Evolutionary conservation across 306 rosid genomes (phyloP).

Genomic region (Pyrus pyrifolia): DNA sequence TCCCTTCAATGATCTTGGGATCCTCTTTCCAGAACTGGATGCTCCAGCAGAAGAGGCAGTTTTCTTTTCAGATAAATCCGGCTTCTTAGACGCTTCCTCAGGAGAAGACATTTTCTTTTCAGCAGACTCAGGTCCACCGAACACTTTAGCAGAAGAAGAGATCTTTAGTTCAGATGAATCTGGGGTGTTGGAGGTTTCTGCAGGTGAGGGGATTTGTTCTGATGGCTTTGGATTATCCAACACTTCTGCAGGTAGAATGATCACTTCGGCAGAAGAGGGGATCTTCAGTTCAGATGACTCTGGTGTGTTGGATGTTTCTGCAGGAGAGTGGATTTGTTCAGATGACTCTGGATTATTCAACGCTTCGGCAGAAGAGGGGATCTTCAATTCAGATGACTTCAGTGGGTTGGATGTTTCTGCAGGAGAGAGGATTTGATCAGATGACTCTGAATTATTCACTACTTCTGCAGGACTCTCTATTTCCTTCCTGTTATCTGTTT

Average conservation of each 20-base stretch:
- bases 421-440: not conserved
- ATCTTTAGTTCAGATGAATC: not conserved
- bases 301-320: not conserved
- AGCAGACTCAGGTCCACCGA: slow-evolving; percentile 12
- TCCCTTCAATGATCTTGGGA: slow-evolving; percentile 38
- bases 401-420: not conserved
- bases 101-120: slow-evolving; percentile 19
- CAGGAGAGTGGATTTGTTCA: not conserved
- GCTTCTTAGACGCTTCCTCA: slow-evolving; percentile 22
- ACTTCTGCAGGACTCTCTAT: slow-evolving; percentile 19
- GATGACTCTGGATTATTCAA: not conserved
- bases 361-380: slow-evolving; percentile 8
- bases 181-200: not conserved
- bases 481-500: slow-evolving; percentile 12
- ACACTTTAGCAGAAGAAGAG: slow-evolving; percentile 13
- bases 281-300: slow-evolving; percentile 1
- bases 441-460: slow-evolving; percentile 4
- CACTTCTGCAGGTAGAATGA: slow-evolving; percentile 8
- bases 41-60: slow-evolving; percentile 19
- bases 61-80: slow-evolving; percentile 34
- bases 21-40: slow-evolving; percentile 30
- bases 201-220: not conserved
- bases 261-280: slow-evolving; percentile 13
- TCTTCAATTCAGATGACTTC: not conserved
- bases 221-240: not conserved